Evolutionary conservation across 495 filamentous ascomycete genomes (phyloP).

Genomic region (Hypoxylon intermedium): DNA sequence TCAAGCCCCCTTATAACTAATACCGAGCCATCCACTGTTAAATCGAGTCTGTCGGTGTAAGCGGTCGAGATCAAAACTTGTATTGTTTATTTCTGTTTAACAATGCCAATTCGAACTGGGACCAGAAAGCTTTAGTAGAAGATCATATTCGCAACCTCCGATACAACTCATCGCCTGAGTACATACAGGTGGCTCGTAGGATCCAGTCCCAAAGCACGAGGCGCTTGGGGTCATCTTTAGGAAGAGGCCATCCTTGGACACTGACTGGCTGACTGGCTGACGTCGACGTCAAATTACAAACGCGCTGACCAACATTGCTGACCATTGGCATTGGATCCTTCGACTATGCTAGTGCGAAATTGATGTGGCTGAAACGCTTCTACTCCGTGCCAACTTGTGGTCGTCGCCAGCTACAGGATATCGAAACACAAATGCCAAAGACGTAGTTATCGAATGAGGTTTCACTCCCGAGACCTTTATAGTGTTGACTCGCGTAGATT

Average conservation of each 20-base stretch:
- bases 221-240: conserved; percentile 5
- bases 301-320: conserved; percentile 12
- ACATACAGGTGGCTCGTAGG: not conserved
- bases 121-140: no score
- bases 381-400: not conserved
- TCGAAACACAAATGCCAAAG: conserved; percentile 15
- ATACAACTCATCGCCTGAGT: not conserved
- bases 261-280: conserved; percentile 17
- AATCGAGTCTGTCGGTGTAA: no score
- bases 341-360: conserved; percentile 2
- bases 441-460: not conserved
- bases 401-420: conserved; percentile 7
- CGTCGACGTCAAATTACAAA: conserved; percentile 9
- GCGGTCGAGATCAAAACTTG: no score
- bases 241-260: conserved; percentile 2
- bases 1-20: no score
- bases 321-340: conserved; percentile 23
- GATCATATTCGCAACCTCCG: no score
- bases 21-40: no score
- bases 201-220: conserved; percentile 8
- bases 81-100: no score
- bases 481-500: not conserved
- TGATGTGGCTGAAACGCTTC: conserved; percentile 34
- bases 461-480: not conserved
- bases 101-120: no score